Conservation (phyloP, 75 land plant species). For the Adiantum capillusveneris region DNA sequence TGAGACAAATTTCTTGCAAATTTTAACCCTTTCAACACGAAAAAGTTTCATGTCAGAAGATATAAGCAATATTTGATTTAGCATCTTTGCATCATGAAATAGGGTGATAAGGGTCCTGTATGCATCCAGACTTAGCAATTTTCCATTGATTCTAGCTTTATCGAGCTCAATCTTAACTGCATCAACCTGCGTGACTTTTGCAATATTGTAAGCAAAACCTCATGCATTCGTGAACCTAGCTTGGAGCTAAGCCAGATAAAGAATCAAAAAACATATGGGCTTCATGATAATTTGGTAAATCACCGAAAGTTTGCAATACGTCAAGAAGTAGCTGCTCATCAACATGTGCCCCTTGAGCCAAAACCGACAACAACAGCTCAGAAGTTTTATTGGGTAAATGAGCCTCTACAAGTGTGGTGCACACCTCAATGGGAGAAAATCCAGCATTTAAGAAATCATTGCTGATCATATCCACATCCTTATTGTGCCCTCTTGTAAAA, state of each 20-base stretch:
- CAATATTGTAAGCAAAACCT: constrained; percentile 45
- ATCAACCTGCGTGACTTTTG: constrained; percentile 32
- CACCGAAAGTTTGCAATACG: constrained; percentile 38
- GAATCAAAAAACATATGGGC: constrained; percentile 31
- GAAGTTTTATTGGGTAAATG: constrained; percentile 47
- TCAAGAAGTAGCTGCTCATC: constrained; percentile 23
- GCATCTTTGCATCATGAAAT: constrained; percentile 40
- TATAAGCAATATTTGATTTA: constrained; percentile 44
- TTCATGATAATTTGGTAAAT: constrained; percentile 39
- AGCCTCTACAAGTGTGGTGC: constrained; percentile 45
- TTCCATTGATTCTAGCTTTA: constrained; percentile 10
- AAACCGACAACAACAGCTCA: constrained; percentile 35
- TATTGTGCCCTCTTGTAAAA: constrained; percentile 23
- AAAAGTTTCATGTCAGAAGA: constrained; percentile 53
- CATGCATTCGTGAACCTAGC: constrained; percentile 22
- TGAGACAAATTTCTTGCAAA: not conserved
- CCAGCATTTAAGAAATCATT: constrained; percentile 38
- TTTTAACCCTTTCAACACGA: constrained; percentile 32
- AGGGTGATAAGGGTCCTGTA: constrained; percentile 45
- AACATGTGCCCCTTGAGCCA: constrained; percentile 29
- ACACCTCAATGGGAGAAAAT: constrained; percentile 28
- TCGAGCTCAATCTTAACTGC: constrained; percentile 57
- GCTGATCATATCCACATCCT: constrained; percentile 34
- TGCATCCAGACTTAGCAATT: constrained; percentile 8
- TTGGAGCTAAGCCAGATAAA: constrained; percentile 22